A percentile compares a stretch with the other conserved stretches of the same genome.
These are phyloP conservation scores for Strobilomyces echinocephalus DNA, from an alignment of 768 basidiomycete species.

Conservation along the genomic window DNA sequence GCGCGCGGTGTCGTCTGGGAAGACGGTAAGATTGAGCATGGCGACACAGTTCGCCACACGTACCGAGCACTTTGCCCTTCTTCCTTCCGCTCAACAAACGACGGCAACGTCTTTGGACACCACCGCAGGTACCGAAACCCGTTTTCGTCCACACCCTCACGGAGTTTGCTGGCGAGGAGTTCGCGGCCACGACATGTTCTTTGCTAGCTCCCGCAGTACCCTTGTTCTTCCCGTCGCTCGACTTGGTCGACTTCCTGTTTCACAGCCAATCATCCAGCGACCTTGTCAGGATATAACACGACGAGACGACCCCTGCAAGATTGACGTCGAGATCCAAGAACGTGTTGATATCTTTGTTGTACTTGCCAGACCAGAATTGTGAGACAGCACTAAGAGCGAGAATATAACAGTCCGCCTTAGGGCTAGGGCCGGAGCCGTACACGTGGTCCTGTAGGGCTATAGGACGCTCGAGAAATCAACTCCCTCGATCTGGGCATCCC, in stretches of 20 bases:
- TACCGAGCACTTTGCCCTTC: constrained; percentile 27
- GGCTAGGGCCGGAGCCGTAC: constrained; percentile 27
- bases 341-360: too few relatives aligned
- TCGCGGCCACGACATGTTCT: constrained; percentile 16
- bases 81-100: constrained; percentile 40
- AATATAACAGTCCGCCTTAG: constrained; percentile 36
- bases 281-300: too few relatives aligned
- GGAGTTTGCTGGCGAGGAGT: constrained; percentile 36
- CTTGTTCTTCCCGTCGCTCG: constrained; percentile 27
- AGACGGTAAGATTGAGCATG: background rate
- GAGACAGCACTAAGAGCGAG: constrained; percentile 66
- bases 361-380: too few relatives aligned
- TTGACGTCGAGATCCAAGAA: too few relatives aligned
- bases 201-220: constrained; percentile 21
- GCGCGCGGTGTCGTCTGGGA: constrained; percentile 62
- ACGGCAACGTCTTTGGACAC: constrained; percentile 59
- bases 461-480: too few relatives aligned
- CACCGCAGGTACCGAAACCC: constrained; percentile 45
- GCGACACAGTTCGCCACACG: constrained; percentile 19
- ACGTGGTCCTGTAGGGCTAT: constrained; percentile 60
- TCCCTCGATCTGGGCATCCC: too few relatives aligned
- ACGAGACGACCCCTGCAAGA: constrained; percentile 16
- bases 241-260: constrained; percentile 8
- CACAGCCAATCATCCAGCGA: too few relatives aligned
- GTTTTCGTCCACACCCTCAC: constrained; percentile 51